These are phyloP conservation scores for Glycine tomentella DNA, from an alignment of 306 rosid genomes.

Conservation along the genomic window DNA sequence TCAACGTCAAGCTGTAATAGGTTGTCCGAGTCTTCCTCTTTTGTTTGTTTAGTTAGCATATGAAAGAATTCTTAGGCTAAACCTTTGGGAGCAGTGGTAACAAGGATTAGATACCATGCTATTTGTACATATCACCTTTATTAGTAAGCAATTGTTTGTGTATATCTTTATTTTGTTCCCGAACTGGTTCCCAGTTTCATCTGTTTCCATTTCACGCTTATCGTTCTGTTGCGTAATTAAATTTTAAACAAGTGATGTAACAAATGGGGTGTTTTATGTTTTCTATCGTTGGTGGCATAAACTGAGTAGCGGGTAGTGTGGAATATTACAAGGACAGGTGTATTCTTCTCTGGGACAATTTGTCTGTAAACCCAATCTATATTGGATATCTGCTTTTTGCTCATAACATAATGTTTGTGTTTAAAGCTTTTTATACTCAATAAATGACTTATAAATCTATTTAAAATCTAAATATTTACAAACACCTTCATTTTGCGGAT, in stretches of 20 bases:
- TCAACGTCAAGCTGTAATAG: slow-evolving; percentile 30
- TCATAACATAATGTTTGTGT: too few relatives aligned
- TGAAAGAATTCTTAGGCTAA: slow-evolving; percentile 30
- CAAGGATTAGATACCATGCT: slow-evolving; percentile 14
- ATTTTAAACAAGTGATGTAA: background rate
- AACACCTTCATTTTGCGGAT: too few relatives aligned
- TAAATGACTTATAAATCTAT: too few relatives aligned
- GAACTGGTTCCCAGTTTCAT: background rate
- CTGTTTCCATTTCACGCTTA: background rate
- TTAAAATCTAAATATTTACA: too few relatives aligned
- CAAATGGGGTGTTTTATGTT: background rate
- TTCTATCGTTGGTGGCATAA: background rate
- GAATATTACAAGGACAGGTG: too few relatives aligned
- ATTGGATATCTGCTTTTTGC: too few relatives aligned
- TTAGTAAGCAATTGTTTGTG: slow-evolving; percentile 33
- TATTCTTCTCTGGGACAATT: too few relatives aligned
- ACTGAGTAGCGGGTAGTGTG: too few relatives aligned
- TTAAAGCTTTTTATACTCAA: too few relatives aligned
- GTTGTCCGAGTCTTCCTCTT: slow-evolving; percentile 15
- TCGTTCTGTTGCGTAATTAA: background rate
- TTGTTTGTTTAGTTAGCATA: background rate
- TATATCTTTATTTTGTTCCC: slow-evolving; percentile 6
- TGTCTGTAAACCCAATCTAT: too few relatives aligned
- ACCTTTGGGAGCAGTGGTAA: slow-evolving; percentile 28
- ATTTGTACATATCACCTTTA: slow-evolving; percentile 50